These are phyloP conservation scores for Crucihimalaya himalaica DNA, from an alignment of 345 rosid species.

Conservation along the genomic window DNA sequence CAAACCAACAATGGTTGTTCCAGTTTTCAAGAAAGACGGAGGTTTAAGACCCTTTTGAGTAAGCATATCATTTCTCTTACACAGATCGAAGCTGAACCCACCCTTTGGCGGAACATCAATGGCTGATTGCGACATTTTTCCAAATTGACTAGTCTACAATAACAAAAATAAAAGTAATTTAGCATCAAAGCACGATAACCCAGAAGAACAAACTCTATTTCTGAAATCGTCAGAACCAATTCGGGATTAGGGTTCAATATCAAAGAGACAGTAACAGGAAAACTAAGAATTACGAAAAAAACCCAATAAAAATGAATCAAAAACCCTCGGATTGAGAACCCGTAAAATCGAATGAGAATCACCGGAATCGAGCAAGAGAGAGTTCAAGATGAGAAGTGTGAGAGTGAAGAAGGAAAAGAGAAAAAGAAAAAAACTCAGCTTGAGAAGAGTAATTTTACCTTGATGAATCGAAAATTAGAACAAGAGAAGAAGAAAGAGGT, in stretches of 20 bases:
- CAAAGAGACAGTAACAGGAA: background rate
- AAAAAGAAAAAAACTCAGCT: background rate
- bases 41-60: conserved; percentile 60
- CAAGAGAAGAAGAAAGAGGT: conserved; percentile 7
- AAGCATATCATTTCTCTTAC: conserved; percentile 83
- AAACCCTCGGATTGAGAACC: conserved; percentile 21
- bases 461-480: no score
- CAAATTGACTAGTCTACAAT: conserved; percentile 21
- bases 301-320: background rate
- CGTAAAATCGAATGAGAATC: background rate
- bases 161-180: background rate
- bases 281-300: background rate
- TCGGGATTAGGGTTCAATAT: background rate
- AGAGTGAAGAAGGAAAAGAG: background rate
- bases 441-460: conserved; percentile 6
- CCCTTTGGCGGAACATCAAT: conserved; percentile 65
- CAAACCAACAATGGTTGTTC: conserved; percentile 95
- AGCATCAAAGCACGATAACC: conserved; percentile 8
- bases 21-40: conserved; percentile 82
- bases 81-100: conserved; percentile 92
- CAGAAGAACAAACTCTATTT: background rate
- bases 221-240: background rate
- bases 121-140: conserved; percentile 56
- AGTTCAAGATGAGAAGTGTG: background rate
- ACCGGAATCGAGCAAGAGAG: background rate